phyloP scores from a whole-genome alignment of 1,284 basidiomycete genomes.

The Tilletia caries region DNA sequence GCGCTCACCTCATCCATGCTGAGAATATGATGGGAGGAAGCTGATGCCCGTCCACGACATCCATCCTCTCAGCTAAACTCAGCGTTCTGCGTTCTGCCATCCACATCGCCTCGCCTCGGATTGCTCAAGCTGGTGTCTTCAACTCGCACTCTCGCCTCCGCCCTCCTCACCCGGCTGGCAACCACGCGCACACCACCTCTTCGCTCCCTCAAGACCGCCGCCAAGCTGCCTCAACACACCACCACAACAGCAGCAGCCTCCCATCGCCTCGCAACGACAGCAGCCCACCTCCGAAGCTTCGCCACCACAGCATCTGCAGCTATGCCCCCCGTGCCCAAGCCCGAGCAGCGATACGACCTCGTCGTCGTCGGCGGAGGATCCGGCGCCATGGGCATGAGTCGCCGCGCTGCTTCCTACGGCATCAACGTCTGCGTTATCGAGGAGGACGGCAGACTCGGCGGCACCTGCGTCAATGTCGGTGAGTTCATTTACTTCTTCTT shows the following conservation, averaged over 20 bases:
- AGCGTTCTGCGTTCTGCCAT: too few relatives aligned
- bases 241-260: slow-evolving; percentile 1
- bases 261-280: background rate
- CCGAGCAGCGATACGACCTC: slow-evolving; percentile 44
- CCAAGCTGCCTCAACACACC: background rate
- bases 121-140: slow-evolving; percentile 3
- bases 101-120: too few relatives aligned
- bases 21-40: too few relatives aligned
- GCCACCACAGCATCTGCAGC: slow-evolving; percentile 16
- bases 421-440: slow-evolving; percentile 91
- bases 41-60: too few relatives aligned
- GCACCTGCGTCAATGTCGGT: slow-evolving; percentile 93
- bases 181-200: background rate
- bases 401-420: slow-evolving; percentile 80
- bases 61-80: too few relatives aligned
- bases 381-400: slow-evolving; percentile 51
- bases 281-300: slow-evolving; percentile 14
- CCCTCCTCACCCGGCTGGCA: too few relatives aligned
- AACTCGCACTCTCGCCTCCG: background rate
- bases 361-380: slow-evolving; percentile 53
- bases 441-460: slow-evolving; percentile 72
- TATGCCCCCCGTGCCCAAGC: slow-evolving; percentile 49
- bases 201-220: background rate
- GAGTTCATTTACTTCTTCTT: too few relatives aligned
- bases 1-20: too few relatives aligned